Evolutionary conservation across 495 filamentous ascomycete species (phyloP), one percentile per base, ranked within the genome.

Genomic region (Penicillium tannophilum): DNA sequence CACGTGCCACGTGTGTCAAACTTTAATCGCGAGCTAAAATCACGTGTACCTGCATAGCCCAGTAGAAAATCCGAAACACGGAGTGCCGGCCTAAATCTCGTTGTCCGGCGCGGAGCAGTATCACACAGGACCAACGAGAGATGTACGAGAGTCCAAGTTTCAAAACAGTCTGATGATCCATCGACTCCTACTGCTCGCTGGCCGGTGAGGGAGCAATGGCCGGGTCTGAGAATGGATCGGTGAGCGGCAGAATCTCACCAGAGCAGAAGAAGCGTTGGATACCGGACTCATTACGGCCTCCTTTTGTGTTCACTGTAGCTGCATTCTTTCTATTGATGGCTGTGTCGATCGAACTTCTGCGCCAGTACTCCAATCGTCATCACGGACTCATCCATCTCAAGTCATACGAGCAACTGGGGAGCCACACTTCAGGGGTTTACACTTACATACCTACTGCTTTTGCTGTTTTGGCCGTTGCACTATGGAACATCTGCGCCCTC

Each of bases 401-500:
- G 26, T 42, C 46, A 14, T 33, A 49, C 16, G 33, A 56, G 19
- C 59, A 64, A 6, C 51, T 71, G 1, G 33, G 33, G 33, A 43
- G 26, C 2, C 11, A 47, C n/a, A 49, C 47, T 2, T 63, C 57
- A 36, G 54, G 51, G 5, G 58, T 59, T 8, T 72, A 62, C 36
- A 64, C 54, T 3, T 62, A 72, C 52, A 39, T 63, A 2, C 70
- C 70, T 4, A 63, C 65, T 9, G 42, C 54, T 12, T 39, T 66
- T 28, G 67, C 63, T 11, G 46, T 70, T 2, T 2, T 70, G 10
- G 58, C 56, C 4, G 51, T 60, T 33, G 55, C 54, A 6, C 23
- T 72, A 12, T 66, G 67, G 64, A 58, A 61, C 6, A 33, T 70
- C 4, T 66, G 52, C 17, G 59, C 61, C 30, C 53, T 57, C 14